Evolutionary conservation across 306 rosid genomes (phyloP).

Genomic region (Quercus dentata): DNA sequence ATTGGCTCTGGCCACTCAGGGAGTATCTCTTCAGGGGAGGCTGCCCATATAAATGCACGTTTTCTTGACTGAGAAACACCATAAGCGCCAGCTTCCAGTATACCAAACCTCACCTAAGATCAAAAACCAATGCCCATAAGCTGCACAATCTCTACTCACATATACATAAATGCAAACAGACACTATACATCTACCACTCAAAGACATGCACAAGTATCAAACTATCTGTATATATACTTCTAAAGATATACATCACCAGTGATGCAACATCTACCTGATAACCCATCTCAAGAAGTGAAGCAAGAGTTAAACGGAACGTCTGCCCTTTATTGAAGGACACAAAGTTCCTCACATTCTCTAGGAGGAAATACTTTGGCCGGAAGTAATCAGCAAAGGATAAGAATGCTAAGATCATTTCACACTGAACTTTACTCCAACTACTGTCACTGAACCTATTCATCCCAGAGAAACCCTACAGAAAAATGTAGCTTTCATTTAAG

Average conservation of each 20-base stretch:
- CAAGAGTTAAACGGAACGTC: slow-evolving; percentile 82
- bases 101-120: slow-evolving; percentile 89
- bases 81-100: slow-evolving; percentile 93
- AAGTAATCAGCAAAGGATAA: slow-evolving; percentile 93
- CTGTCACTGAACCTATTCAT: slow-evolving; percentile 92
- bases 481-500: neutral
- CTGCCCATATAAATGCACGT: slow-evolving; percentile 99
- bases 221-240: neutral
- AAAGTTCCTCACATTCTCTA: slow-evolving; percentile 96
- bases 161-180: neutral
- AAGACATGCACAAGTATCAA: neutral
- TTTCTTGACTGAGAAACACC: slow-evolving; percentile 97
- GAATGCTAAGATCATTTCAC: slow-evolving; percentile 96
- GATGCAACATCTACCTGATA: slow-evolving; percentile 61
- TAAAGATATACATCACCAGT: neutral
- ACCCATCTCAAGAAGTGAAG: slow-evolving; percentile 97
- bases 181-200: neutral
- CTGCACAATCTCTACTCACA: neutral
- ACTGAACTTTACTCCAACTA: slow-evolving; percentile 98
- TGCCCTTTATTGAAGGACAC: slow-evolving; percentile 93
- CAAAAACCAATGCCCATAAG: slow-evolving; percentile 17
- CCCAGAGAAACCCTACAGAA: slow-evolving; percentile 89
- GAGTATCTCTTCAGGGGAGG: slow-evolving; percentile 80
- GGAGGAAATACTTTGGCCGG: slow-evolving; percentile 87
- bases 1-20: slow-evolving; percentile 99